These are phyloP conservation scores for Leptographium wingfieldii DNA, from an alignment of 2,329 filamentous ascomycete species.

Conservation along the genomic window DNA sequence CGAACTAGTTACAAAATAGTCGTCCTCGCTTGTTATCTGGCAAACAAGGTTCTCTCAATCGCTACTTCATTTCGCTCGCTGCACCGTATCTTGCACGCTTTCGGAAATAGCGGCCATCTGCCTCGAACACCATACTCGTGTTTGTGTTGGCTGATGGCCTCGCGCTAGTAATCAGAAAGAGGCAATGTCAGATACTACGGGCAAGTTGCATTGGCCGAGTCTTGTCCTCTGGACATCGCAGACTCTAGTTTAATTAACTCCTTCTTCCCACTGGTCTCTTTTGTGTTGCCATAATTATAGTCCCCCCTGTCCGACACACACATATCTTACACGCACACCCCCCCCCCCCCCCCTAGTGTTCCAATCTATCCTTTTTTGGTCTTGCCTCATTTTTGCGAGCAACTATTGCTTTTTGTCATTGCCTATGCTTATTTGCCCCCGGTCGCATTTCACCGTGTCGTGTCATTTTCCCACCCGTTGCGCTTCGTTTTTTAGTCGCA, in stretches of 20 bases:
- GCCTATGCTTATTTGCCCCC: neutral
- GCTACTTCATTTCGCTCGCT: neutral
- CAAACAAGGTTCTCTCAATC: neutral
- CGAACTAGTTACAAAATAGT: neutral
- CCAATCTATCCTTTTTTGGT: neutral
- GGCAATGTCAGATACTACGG: neutral
- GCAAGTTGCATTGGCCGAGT: neutral
- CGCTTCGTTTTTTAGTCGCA: neutral
- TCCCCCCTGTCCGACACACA: neutral
- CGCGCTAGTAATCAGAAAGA: neutral
- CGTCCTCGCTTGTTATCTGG: neutral
- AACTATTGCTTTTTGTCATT: neutral
- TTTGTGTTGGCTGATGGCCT: neutral
- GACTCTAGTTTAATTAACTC: slow-evolving; percentile 1
- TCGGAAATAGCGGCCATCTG: neutral
- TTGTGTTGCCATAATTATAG: slow-evolving; percentile 4
- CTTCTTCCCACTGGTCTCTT: neutral
- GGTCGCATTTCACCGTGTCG: neutral
- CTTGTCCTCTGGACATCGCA: neutral
- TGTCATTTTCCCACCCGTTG: neutral
- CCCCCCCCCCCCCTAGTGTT: neutral
- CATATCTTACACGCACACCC: neutral
- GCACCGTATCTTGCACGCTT: neutral
- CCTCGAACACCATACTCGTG: neutral
- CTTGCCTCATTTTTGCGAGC: neutral